Percentiles rank a stretch among this genome's conserved stretches.
Evolutionary conservation across 2,329 filamentous ascomycete species (phyloP).

Genomic region (Cordyceps cicadae): DNA sequence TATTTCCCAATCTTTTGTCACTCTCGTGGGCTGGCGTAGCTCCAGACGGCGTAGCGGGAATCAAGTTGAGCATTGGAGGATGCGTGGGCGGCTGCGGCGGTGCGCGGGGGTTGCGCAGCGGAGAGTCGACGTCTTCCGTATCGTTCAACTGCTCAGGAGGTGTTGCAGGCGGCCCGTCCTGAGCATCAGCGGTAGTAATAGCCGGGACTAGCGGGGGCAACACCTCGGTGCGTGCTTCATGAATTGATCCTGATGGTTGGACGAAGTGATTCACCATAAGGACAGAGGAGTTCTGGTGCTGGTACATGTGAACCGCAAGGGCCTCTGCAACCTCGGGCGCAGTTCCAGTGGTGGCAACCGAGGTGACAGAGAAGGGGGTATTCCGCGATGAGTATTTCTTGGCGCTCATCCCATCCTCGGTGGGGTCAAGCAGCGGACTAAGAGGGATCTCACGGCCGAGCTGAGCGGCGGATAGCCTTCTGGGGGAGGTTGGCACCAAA

Average conservation of each 20-base stretch:
- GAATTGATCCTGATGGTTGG: constrained; percentile 40
- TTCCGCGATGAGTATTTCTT: constrained; percentile 47
- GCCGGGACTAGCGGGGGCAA: constrained; percentile 23
- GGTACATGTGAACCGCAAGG: constrained; percentile 52
- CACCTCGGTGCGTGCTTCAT: constrained; percentile 19
- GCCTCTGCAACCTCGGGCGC: constrained; percentile 56
- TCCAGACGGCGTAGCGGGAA: constrained; percentile 54
- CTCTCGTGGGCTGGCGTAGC: constrained; percentile 47
- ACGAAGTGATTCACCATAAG: constrained; percentile 50
- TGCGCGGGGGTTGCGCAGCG: constrained; percentile 52
- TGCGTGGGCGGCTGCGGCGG: constrained; percentile 44
- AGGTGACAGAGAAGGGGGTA: constrained; percentile 55
- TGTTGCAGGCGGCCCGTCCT: constrained; percentile 36
- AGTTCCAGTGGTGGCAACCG: constrained; percentile 54
- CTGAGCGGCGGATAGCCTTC: not conserved
- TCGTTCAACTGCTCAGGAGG: constrained; percentile 43
- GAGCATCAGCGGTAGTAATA: constrained; percentile 31
- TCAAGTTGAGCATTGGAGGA: constrained; percentile 45
- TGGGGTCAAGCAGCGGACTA: constrained; percentile 25
- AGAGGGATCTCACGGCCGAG: constrained; percentile 20
- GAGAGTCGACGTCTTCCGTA: constrained; percentile 51
- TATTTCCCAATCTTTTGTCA: constrained; percentile 44
- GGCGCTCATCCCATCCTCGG: constrained; percentile 45
- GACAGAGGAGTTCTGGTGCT: constrained; percentile 57
- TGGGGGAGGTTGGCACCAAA: not conserved